These are phyloP conservation scores for Coemansia sp. DNA, from an alignment of 192 early-diverging fungal genomes.

Conservation along the genomic window DNA sequence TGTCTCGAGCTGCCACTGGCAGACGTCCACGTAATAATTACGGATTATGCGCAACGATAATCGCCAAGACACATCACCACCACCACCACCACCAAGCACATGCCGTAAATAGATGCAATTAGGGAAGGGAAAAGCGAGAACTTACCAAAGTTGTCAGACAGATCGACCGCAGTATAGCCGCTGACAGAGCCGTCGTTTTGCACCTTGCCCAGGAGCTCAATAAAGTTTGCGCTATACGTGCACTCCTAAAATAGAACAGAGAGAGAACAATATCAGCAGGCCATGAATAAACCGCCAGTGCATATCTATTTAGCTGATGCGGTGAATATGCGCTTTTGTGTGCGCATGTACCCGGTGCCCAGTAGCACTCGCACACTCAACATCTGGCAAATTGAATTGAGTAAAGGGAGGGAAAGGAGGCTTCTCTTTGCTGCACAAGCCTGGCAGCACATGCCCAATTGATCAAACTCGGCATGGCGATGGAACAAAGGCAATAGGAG, in stretches of 20 bases:
- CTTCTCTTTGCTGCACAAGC: conserved; percentile 9
- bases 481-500: conserved; percentile 2
- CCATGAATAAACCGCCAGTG: not conserved
- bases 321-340: not conserved
- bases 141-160: conserved; percentile 54
- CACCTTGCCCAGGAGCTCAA: conserved; percentile 53
- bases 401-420: conserved; percentile 1
- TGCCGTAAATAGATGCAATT: not conserved
- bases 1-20: not conserved
- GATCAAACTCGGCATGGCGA: conserved; percentile 12
- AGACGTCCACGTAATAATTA: conserved; percentile 5
- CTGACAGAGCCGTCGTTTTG: conserved; percentile 42
- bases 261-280: conserved; percentile 11
- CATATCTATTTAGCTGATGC: conserved; percentile 7
- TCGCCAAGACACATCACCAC: not conserved
- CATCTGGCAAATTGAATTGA: conserved; percentile 4
- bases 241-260: conserved; percentile 45
- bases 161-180: conserved; percentile 46
- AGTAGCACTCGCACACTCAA: conserved; percentile 2
- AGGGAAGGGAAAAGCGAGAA: not conserved
- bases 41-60: not conserved
- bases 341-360: conserved; percentile 3
- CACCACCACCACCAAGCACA: not conserved
- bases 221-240: conserved; percentile 32
- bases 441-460: conserved; percentile 10